Percentiles rank a stretch among this genome's conserved stretches.
These are phyloP conservation scores for Ensete ventricosum DNA, from an alignment of 176 grass and related monocot genomes.

Conservation along the genomic window DNA sequence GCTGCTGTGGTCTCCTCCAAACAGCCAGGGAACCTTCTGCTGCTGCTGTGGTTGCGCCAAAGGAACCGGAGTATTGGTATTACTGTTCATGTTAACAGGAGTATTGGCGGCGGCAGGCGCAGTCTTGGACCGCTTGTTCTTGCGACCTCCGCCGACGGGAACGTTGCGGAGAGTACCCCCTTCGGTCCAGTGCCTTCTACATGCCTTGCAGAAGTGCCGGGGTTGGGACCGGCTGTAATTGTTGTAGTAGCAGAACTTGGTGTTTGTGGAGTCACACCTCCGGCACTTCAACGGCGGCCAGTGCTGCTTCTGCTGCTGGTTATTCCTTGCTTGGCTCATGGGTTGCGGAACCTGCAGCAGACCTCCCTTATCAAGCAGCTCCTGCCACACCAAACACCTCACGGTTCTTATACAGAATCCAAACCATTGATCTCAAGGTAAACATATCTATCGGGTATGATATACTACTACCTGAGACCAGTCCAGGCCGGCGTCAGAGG, in stretches of 20 bases:
- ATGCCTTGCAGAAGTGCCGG: constrained; percentile 69
- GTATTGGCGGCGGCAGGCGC: background rate
- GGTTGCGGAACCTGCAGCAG: constrained; percentile 5
- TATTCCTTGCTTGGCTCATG: constrained; percentile 4
- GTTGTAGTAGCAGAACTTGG: constrained; percentile 98
- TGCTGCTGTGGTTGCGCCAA: constrained; percentile 6
- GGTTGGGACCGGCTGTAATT: constrained; percentile 93
- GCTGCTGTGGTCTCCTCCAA: constrained; percentile 11
- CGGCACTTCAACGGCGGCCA: constrained; percentile 63
- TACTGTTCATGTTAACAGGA: background rate
- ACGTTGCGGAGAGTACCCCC: constrained; percentile 92
- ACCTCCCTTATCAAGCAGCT: background rate
- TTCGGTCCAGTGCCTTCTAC: constrained; percentile 80
- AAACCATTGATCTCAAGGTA: background rate
- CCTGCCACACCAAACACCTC: background rate
- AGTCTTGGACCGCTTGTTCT: constrained; percentile 55
- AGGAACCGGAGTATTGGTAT: background rate
- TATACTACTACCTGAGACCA: background rate
- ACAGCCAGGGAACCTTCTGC: background rate
- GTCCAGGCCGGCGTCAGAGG: background rate
- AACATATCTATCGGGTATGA: background rate
- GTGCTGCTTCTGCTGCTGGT: constrained; percentile 30
- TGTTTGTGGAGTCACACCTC: constrained; percentile 71
- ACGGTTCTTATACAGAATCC: background rate
- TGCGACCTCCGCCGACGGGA: constrained; percentile 75